Evolutionary conservation across 106 monocot species (phyloP).

Genomic region (Agapanthus africanus): DNA sequence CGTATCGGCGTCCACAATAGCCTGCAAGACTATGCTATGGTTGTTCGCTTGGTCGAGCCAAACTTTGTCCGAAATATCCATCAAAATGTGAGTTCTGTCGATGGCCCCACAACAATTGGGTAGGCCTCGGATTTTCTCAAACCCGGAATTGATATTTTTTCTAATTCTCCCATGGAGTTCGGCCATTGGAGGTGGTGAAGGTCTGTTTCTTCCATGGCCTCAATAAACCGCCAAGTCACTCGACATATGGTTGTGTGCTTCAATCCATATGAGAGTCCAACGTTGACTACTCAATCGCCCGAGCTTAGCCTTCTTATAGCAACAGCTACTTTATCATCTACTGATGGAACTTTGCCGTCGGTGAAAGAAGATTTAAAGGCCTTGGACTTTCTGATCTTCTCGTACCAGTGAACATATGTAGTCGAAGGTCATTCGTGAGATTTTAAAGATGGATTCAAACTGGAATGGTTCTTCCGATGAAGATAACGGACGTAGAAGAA

Average conservation of each 20-base stretch:
- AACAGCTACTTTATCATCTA: constrained; percentile 62
- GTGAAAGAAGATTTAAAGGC: constrained; percentile 46
- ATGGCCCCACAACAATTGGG: constrained; percentile 74
- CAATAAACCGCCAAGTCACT: constrained; percentile 69
- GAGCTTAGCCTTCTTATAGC: constrained; percentile 64
- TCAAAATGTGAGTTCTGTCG: constrained; percentile 68
- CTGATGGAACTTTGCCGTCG: constrained; percentile 40
- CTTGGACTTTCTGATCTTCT: constrained; percentile 49
- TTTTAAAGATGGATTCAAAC: constrained; percentile 84
- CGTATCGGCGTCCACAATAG: constrained; percentile 45
- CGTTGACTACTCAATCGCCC: constrained; percentile 49
- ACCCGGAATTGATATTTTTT: constrained; percentile 41
- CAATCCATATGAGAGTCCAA: constrained; percentile 43
- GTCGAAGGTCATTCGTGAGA: constrained; percentile 82
- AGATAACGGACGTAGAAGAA: constrained; percentile 32
- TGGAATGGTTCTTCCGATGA: constrained; percentile 30
- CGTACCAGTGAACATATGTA: constrained; percentile 80
- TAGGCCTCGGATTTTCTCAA: constrained; percentile 50
- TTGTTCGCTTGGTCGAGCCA: constrained; percentile 64
- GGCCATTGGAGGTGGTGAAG: constrained; percentile 63
- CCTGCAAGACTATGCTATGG: constrained; percentile 67
- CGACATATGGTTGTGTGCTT: constrained; percentile 65
- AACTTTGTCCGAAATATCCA: constrained; percentile 49
- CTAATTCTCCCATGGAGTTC: constrained; percentile 26
- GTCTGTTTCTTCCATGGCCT: constrained; percentile 56